Percentiles rank a stretch among this genome's conserved stretches.
phyloP scores from a whole-genome alignment of 164 flowering plant species.

The Berberis thunbergii region DNA sequence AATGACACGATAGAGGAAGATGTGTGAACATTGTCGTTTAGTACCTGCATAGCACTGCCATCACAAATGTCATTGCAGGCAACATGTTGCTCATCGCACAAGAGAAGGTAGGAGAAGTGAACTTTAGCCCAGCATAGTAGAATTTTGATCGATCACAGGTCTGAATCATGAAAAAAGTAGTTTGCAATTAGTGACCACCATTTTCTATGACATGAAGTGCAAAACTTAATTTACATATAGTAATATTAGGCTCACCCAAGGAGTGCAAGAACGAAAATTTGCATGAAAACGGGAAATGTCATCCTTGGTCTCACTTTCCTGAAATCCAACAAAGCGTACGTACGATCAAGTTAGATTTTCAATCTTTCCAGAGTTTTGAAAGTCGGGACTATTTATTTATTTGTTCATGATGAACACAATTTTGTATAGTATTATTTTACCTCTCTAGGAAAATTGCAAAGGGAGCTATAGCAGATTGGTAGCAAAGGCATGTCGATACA shows the following conservation, averaged over 20 bases:
- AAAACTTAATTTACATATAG: not conserved
- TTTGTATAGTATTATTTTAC: constrained; percentile 11
- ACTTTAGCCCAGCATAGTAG: constrained; percentile 83
- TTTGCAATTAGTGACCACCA: not conserved
- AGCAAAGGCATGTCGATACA: constrained; percentile 75
- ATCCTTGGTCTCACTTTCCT: constrained; percentile 36
- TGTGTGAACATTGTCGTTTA: not conserved
- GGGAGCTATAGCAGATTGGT: constrained; percentile 70
- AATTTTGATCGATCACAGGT: constrained; percentile 91
- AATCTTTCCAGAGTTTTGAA: not conserved
- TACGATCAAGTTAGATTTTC: not conserved
- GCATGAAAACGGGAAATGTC: constrained; percentile 25
- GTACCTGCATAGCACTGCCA: constrained; percentile 83
- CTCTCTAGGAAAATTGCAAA: constrained; percentile 68
- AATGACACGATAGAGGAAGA: not conserved
- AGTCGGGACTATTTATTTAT: not conserved
- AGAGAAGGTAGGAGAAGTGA: constrained; percentile 82
- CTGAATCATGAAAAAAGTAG: constrained; percentile 24
- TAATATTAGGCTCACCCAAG: constrained; percentile 26
- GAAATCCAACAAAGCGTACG: not conserved
- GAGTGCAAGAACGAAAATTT: constrained; percentile 31
- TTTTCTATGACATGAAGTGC: not conserved
- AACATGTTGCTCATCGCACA: constrained; percentile 92
- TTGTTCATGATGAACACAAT: not conserved
- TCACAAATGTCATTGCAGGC: constrained; percentile 90